Base-by-base conservation (phyloP, 2,329 filamentous ascomycete genomes). In the Aspergillus piperis region DNA sequence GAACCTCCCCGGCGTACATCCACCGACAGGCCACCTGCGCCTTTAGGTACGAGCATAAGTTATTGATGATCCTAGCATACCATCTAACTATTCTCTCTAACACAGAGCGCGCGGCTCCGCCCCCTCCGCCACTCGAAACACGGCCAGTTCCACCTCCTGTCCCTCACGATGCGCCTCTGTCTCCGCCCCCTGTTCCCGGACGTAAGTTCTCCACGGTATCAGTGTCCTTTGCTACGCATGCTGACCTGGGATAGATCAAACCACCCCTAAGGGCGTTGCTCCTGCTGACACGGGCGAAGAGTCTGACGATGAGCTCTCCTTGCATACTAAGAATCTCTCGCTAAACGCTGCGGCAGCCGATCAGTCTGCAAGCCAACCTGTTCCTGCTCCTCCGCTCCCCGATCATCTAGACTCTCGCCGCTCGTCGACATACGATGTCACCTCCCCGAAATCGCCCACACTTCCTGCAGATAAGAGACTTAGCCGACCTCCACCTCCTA, bases 261-360 rank as follows among this genome's bases (percentile, higher is more conserved):
- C 88, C 49, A 80, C 82, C 1, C 85, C 85, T 42, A 78, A 83
- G 38, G 80, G 81, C 47, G 72, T 85, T 15, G 81, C 83, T 51
- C 90, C 90, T 42, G 88, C 87, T 49, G 91, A 88, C 60, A 84
- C 89, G 62, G 92, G 92, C 30, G 96, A 92, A 1, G 91, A 90
- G 73, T 95, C 93, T 47, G 93, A 96, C 68, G 93, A 97, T 73
- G 94, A 97, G 74, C 80, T 92, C 68, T 92, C 90, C 8, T 77
- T 70, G 71, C 83, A 68, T 74, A 77, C 65, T 76, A 80, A 54
- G 75, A 82, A 65, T 68, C 77, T 70, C 56, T 82, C 79, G 17
- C 65, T 78, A 48, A 75, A 75, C 19, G 77, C 80, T 38, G 78
- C 77, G 21, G 72, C 78, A 30, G 72, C 73, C 41, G 72, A 71